Conservation (phyloP, 306 rosid genomes). For the Lathyrus tuberosus region DNA sequence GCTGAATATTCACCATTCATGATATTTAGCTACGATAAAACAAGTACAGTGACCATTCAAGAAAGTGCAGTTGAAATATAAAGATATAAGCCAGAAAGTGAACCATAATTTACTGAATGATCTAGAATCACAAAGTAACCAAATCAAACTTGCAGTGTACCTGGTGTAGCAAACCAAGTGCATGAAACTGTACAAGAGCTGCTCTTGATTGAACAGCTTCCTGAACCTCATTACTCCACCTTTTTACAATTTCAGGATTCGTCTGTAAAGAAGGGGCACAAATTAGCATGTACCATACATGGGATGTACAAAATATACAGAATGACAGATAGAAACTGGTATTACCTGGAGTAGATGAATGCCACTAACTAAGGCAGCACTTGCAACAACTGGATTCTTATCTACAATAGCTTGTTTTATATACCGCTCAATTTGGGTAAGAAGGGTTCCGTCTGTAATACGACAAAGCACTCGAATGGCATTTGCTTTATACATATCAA, state of each 20-base stretch:
- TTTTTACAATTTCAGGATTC: constrained; percentile 92
- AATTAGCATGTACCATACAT: constrained; percentile 1
- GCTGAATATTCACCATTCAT: constrained; percentile 18
- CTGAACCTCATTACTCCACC: constrained; percentile 99
- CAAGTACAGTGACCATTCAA: constrained; percentile 24
- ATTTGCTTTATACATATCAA: constrained; percentile 97
- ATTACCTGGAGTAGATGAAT: constrained; percentile 94
- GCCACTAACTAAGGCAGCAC: constrained; percentile 98
- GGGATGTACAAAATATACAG: constrained; percentile 20
- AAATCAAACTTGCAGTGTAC: constrained; percentile 51
- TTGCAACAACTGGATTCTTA: constrained; percentile 98
- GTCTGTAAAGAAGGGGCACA: constrained; percentile 55
- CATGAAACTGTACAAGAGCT: constrained; percentile 98
- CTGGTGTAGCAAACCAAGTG: constrained; percentile 94
- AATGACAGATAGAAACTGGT: constrained; percentile 4
- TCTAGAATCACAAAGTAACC: constrained; percentile 24
- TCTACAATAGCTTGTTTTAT: constrained; percentile 99
- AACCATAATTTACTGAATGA: constrained; percentile 26
- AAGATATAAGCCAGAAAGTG: neutral
- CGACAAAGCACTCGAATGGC: constrained; percentile 98
- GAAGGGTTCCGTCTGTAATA: constrained; percentile 96
- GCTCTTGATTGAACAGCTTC: constrained; percentile 99
- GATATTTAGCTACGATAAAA: constrained; percentile 31
- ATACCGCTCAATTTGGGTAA: constrained; percentile 95
- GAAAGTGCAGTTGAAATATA: constrained; percentile 27